Conservation (phyloP, 2,329 filamentous ascomycete species). For the Paecilomyces niveus region DNA sequence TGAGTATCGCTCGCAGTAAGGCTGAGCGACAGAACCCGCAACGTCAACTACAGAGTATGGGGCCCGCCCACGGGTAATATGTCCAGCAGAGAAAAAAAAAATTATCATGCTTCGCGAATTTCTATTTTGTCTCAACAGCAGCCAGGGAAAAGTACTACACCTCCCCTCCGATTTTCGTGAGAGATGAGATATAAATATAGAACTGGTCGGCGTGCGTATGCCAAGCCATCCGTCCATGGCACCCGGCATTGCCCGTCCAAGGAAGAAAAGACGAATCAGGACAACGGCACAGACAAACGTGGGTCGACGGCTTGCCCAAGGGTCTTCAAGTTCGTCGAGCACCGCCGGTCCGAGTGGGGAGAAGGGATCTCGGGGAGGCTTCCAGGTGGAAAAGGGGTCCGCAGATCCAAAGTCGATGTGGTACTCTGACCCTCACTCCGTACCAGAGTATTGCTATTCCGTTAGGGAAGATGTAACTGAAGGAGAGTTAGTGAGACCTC, state of each 20-base stretch:
- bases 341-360: not conserved
- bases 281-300: not conserved
- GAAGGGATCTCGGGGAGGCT: not conserved
- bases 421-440: not conserved
- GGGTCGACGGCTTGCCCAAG: not conserved
- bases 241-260: not conserved
- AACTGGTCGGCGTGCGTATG: not conserved
- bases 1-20: not conserved
- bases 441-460: not conserved
- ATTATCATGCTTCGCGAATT: not conserved
- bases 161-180: not conserved
- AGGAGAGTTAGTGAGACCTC: not conserved
- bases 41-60: not conserved
- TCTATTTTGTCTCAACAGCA: not conserved
- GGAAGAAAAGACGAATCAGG: not conserved
- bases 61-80: not conserved
- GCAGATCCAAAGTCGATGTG: not conserved
- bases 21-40: not conserved
- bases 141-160: not conserved
- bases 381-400: not conserved
- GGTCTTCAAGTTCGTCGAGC: not conserved
- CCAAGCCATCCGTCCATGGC: not conserved
- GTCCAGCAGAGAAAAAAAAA: not conserved
- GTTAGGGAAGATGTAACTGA: not conserved
- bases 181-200: not conserved